phyloP scores from a whole-genome alignment of 495 filamentous ascomycete species.

The Talaromyces ruber region DNA sequence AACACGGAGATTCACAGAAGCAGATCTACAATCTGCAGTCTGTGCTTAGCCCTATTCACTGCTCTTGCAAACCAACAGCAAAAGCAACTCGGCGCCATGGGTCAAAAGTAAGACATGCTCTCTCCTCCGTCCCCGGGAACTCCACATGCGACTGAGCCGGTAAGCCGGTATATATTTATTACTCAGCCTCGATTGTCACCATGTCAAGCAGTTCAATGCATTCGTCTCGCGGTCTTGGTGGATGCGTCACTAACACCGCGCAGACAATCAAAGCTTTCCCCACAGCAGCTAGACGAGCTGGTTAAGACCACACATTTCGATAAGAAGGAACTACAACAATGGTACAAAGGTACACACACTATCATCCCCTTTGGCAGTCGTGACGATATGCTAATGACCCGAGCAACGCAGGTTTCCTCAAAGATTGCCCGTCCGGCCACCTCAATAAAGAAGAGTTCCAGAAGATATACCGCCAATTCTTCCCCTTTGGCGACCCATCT shows the following conservation, averaged over 20 bases:
- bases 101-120: constrained; percentile 5
- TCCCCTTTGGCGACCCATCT: constrained; percentile 94
- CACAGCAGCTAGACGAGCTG: constrained; percentile 87
- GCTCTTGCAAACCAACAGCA: background rate
- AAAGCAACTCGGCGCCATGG: background rate
- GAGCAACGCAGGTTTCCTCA: constrained; percentile 69
- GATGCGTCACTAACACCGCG: background rate
- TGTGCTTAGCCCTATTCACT: background rate
- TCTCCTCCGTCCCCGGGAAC: background rate
- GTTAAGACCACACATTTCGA: constrained; percentile 97
- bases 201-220: background rate
- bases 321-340: constrained; percentile 99
- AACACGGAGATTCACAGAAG: background rate
- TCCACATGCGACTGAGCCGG: background rate
- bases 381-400: background rate
- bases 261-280: constrained; percentile 91
- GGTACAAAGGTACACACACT: constrained; percentile 86
- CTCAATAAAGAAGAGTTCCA: constrained; percentile 97
- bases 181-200: background rate
- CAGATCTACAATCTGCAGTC: background rate
- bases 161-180: background rate
- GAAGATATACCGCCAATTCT: constrained; percentile 99
- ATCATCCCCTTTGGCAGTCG: background rate
- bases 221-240: background rate
- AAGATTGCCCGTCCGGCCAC: constrained; percentile 94